Conservation (phyloP, 371 early-diverging fungal genomes). For the Globomyces sp. region DNA sequence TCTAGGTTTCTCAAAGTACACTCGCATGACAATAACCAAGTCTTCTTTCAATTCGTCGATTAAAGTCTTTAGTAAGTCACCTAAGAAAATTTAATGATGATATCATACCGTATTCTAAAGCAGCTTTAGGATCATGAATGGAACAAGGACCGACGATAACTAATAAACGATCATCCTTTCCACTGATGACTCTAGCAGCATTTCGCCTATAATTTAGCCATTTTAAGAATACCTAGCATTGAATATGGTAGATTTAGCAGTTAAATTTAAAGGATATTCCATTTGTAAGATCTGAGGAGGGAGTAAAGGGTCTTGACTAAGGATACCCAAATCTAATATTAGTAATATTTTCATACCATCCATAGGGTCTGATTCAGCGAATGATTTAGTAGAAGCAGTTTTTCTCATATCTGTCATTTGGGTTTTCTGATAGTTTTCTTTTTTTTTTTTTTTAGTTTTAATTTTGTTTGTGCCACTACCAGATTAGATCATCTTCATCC, state of each 20-base stretch:
- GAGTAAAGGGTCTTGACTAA: slow-evolving; percentile 56
- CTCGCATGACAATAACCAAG: slow-evolving; percentile 78
- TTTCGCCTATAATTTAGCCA: background rate
- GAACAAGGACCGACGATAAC: slow-evolving; percentile 94
- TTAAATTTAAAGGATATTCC: slow-evolving; percentile 70
- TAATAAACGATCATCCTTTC: slow-evolving; percentile 24
- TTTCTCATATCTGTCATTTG: slow-evolving; percentile 9
- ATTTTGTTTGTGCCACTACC: no score
- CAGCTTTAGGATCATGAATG: slow-evolving; percentile 86
- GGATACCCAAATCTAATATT: background rate
- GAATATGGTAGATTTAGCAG: slow-evolving; percentile 54
- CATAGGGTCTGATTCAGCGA: slow-evolving; percentile 13
- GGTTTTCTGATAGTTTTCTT: background rate
- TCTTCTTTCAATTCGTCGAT: slow-evolving; percentile 36
- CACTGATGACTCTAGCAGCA: slow-evolving; percentile 60
- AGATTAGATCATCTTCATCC: no score
- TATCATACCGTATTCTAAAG: slow-evolving; percentile 73
- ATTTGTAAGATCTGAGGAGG: slow-evolving; percentile 94
- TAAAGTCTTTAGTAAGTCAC: slow-evolving; percentile 22
- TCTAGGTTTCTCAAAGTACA: slow-evolving; percentile 95
- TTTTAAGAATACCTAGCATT: slow-evolving; percentile 36
- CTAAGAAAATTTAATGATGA: background rate
- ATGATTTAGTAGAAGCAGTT: slow-evolving; percentile 14
- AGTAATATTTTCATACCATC: slow-evolving; percentile 10
- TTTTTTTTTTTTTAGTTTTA: no score